phyloP scores from a whole-genome alignment of 495 filamentous ascomycete genomes.

The Talaromyces thailandensis region DNA sequence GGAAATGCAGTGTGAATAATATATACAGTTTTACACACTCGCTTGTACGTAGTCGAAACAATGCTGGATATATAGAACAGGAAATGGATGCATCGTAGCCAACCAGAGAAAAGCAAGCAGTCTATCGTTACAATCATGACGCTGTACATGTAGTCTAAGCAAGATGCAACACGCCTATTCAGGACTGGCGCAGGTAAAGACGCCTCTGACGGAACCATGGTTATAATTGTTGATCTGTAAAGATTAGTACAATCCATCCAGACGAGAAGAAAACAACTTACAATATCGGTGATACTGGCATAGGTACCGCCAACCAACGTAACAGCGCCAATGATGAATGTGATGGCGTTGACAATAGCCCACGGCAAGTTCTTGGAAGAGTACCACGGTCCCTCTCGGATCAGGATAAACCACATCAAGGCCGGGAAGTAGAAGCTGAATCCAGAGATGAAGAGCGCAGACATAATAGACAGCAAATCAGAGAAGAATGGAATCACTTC shows the following conservation, averaged over 20 bases:
- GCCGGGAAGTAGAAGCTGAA: slow-evolving; percentile 60
- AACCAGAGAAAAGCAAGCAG: not conserved
- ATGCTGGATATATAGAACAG: not conserved
- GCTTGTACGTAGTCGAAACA: not conserved
- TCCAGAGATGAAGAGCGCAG: slow-evolving; percentile 53
- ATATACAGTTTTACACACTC: not conserved
- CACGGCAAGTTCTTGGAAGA: slow-evolving; percentile 19
- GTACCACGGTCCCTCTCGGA: slow-evolving; percentile 31
- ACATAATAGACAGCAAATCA: slow-evolving; percentile 48
- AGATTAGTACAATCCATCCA: slow-evolving; percentile 7
- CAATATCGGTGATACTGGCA: slow-evolving; percentile 45
- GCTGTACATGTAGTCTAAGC: not conserved
- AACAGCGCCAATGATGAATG: slow-evolving; percentile 26
- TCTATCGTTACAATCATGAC: not conserved
- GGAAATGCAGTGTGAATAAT: not conserved
- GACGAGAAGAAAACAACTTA: slow-evolving; percentile 25
- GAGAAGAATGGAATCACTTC: slow-evolving; percentile 62
- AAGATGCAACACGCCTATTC: slow-evolving; percentile 5
- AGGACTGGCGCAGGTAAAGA: slow-evolving; percentile 34
- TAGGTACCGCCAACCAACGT: slow-evolving; percentile 50
- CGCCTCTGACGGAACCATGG: slow-evolving; percentile 30
- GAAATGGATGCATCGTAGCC: not conserved
- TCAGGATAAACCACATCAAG: slow-evolving; percentile 54
- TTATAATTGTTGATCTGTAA: slow-evolving; percentile 36
- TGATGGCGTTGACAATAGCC: slow-evolving; percentile 6